Evolutionary conservation across 2,329 filamentous ascomycete genomes (phyloP), one percentile per base, ranked within the genome.

Genomic region (Ascochyta rabiei): DNA sequence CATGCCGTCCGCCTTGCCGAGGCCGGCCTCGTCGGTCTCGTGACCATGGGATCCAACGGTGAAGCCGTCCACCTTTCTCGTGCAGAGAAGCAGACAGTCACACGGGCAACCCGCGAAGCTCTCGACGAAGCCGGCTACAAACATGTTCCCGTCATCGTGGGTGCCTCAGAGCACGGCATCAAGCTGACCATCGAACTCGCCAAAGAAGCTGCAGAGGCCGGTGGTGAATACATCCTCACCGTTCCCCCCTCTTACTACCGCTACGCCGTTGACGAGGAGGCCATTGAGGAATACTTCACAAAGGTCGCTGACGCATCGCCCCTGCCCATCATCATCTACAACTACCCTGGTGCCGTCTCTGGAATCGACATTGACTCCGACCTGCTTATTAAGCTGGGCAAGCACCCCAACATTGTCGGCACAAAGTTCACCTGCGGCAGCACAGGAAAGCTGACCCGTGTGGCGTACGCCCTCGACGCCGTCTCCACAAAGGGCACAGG

Each of bases 401-500:
- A 86, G 72, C 91, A 96, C 77, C 86, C 87, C 62, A 96, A 96
- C 77, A 91, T 96, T 68, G 80, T 92, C 59, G 91, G 91, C 59
- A 93, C 90, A 50, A 96, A 96, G 76, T 96, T 96, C 81, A 96
- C 91, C 35, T 96, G 91, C 73, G 91, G 90, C 62, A 95, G 91
- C 80, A 95, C 90, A 1, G 91, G 91, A 61, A 96, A 96, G 79
- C 83, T 96, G 62, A 93, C 91, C 12, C 87, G 91, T 28, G 90
- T 96, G 4, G 90, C 91, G 6, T 77, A 83, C 13, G 90, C 86
- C 40, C 86, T 88, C 42, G 79, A 89, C 65, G 90, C 91, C 53
- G 85, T 86, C 74, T 91, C 88, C 0, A 86, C 88, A 46, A 76
- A 76, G 63, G 71, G 69, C 53, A 59, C 71, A 31, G 76, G 76